phyloP scores from a whole-genome alignment of 441 rosid genomes.

The Manihot esculenta region DNA sequence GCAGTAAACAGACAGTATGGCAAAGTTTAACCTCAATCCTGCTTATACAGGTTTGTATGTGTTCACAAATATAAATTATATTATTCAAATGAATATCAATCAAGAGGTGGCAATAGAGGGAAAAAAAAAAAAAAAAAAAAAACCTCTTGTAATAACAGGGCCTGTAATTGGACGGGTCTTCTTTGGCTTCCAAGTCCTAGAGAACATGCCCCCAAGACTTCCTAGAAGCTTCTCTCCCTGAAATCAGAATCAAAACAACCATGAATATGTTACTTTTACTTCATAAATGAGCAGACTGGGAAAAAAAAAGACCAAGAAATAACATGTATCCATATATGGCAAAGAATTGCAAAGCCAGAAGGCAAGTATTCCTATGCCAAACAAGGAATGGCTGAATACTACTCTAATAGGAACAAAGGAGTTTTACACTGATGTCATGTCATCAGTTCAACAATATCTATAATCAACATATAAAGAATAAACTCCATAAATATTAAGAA shows the following conservation, averaged over 20 bases:
- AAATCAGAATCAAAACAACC: slow-evolving; percentile 25
- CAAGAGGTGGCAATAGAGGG: not conserved
- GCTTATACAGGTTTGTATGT: not conserved
- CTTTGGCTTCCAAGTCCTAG: slow-evolving; percentile 94
- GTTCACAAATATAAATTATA: not conserved
- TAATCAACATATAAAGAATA: not conserved
- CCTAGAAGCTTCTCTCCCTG: slow-evolving; percentile 98
- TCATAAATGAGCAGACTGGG: no score
- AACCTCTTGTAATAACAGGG: slow-evolving; percentile 73
- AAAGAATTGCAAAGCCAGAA: slow-evolving; percentile 4
- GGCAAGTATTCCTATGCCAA: not conserved
- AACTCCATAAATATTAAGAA: not conserved
- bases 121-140: slow-evolving; percentile 22
- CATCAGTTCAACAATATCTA: not conserved
- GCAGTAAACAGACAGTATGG: not conserved
- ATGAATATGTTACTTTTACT: not conserved
- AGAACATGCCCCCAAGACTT: slow-evolving; percentile 85
- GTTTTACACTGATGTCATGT: not conserved
- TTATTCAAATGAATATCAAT: not conserved
- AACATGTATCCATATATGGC: no score
- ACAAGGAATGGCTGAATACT: not conserved
- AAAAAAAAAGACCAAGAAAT: no score
- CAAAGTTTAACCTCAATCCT: not conserved
- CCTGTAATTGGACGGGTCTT: slow-evolving; percentile 68
- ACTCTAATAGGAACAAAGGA: not conserved